phyloP scores from a whole-genome alignment of 805 yeast species.

The Torulaspora microellipsoides region DNA sequence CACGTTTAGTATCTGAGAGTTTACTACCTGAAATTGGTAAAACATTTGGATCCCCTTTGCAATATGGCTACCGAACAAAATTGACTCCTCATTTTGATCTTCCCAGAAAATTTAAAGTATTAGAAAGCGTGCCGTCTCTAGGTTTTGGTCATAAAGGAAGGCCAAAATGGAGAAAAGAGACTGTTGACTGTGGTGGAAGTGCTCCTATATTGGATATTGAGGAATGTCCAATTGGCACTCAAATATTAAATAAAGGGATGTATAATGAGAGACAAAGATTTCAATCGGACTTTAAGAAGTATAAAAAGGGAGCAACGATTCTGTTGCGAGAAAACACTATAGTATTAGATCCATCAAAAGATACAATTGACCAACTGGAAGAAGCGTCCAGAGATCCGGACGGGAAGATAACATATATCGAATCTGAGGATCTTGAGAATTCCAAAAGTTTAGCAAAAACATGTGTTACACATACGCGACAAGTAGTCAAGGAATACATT shows the following conservation, averaged over 20 bases:
- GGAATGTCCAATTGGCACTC: constrained; percentile 87
- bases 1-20: constrained; percentile 40
- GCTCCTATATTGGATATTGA: constrained; percentile 79
- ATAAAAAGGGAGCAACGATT: constrained; percentile 80
- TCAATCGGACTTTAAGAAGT: constrained; percentile 41
- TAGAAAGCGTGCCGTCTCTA: constrained; percentile 55
- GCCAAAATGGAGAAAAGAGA: constrained; percentile 57
- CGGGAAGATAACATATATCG: constrained; percentile 38
- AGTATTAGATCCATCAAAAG: constrained; percentile 27
- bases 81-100: constrained; percentile 92
- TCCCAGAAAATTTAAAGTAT: constrained; percentile 48
- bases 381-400: constrained; percentile 45
- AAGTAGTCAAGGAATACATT: constrained; percentile 71
- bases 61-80: constrained; percentile 80
- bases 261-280: constrained; percentile 59
- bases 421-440: constrained; percentile 29
- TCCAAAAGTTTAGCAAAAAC: constrained; percentile 47
- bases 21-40: constrained; percentile 56
- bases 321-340: constrained; percentile 75
- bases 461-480: constrained; percentile 74
- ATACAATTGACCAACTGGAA: constrained; percentile 33
- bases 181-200: constrained; percentile 49
- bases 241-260: constrained; percentile 70
- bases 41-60: constrained; percentile 73
- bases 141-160: constrained; percentile 89